Base-by-base conservation (phyloP, 805 yeast genomes). In the Priceomyces medius region DNA sequence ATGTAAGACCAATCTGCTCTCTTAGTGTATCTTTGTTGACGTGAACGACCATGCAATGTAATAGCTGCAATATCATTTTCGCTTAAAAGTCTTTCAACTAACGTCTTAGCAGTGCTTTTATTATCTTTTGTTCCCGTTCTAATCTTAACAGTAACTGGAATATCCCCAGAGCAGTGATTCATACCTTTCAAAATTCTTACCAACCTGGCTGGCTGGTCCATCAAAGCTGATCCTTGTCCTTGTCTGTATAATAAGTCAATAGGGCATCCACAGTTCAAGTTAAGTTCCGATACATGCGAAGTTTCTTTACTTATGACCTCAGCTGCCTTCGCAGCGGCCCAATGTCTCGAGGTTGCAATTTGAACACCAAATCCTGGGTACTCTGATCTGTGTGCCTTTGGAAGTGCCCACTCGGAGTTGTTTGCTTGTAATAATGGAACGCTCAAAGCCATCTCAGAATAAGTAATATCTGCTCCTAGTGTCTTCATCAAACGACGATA, bases 241-340 rank as follows among this genome's bases (percentile, higher is more conserved):
- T 86, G 88, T 51, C 91, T 79, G 63, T 83, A 93, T n/a, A 93
- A 71, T 53, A 93, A 73, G 59, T 95, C 99, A 51, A 93, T 93
- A 12, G 99, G 99, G 63, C 99, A 93, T 2, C 99, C 99, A 58
- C 96, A 85, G 65, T 93, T 93, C 55, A 93, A 75, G 59, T 93
- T 93, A 49, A 93, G 70, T 57, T 93, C 98, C 21, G 84, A 77
- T n/a, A 85, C 79, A 43, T 74, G 61, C 10, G 80, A 68, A 17
- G 85, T 75, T 38, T 77, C 74, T 42, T 74, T 73, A 13, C 77
- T 68, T 17, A 88, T 65, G 7, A 83, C 81, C 61, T 93, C 97
- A n/a, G 93, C 82, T 2, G 96, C 95, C 61, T 88, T 88, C 20
- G 88, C 79, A 2, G 95, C 96, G 54, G 89, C 95, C 95, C 96